phyloP scores from a whole-genome alignment of 192 early-diverging fungal genomes.

The Coemansia sp. region DNA sequence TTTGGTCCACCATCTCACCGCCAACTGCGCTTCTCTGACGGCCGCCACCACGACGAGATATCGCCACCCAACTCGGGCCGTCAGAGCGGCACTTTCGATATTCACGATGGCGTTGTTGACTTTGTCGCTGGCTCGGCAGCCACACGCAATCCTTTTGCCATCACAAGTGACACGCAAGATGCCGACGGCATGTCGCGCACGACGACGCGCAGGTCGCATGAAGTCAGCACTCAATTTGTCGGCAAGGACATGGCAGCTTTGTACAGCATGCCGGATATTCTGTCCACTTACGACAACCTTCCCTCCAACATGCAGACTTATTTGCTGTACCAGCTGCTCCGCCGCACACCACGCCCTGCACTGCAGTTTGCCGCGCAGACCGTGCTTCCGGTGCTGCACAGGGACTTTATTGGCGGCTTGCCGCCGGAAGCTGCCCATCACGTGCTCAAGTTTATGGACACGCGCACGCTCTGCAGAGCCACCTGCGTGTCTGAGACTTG shows the following conservation, averaged over 20 bases:
- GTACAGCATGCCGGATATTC: conserved; percentile 53
- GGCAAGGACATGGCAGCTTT: conserved; percentile 31
- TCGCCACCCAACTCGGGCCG: conserved; percentile 17
- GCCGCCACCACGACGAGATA: conserved; percentile 1
- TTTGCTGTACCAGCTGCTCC: conserved; percentile 83
- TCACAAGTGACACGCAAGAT: conserved; percentile 7
- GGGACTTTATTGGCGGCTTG: conserved; percentile 81
- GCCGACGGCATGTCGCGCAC: neutral
- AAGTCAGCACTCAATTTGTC: conserved; percentile 9
- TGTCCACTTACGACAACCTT: conserved; percentile 78
- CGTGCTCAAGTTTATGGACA: conserved; percentile 82
- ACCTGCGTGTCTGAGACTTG: conserved; percentile 80
- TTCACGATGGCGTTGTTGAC: conserved; percentile 6
- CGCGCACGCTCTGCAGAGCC: conserved; percentile 71
- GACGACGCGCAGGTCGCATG: conserved; percentile 13
- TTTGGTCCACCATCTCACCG: conserved; percentile 5
- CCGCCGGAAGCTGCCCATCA: conserved; percentile 71
- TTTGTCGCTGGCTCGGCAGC: neutral
- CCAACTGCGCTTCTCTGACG: conserved; percentile 9
- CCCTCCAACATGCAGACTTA: conserved; percentile 79
- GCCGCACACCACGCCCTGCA: conserved; percentile 72
- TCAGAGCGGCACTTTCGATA: conserved; percentile 12
- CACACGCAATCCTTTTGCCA: neutral
- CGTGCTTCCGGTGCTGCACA: conserved; percentile 86
- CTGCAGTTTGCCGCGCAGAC: conserved; percentile 90